Percentiles rank a stretch among this genome's conserved stretches.
Conservation (phyloP, 768 basidiomycete species). For the Chalciporus piperatus region DNA sequence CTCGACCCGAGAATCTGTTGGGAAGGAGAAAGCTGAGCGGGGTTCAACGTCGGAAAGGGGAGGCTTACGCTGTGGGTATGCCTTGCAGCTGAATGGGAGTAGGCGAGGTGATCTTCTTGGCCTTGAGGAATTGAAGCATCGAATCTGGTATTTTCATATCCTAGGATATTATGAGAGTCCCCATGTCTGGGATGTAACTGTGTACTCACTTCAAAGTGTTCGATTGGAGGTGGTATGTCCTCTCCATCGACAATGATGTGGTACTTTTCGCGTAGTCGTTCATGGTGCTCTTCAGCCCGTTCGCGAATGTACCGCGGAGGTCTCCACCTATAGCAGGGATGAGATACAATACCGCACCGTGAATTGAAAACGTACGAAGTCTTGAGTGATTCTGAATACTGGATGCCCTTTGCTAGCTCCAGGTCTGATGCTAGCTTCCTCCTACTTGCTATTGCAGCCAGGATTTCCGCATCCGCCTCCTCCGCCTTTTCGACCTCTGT, state of each 20-base stretch:
- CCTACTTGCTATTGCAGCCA: slow-evolving; percentile 88
- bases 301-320: slow-evolving; percentile 83
- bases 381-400: slow-evolving; percentile 82
- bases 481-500: slow-evolving; percentile 80
- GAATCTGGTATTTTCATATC: slow-evolving; percentile 98
- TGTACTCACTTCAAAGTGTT: slow-evolving; percentile 68
- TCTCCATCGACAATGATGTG: slow-evolving; percentile 97
- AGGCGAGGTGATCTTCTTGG: slow-evolving; percentile 80
- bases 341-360: background rate
- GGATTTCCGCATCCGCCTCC: slow-evolving; percentile 87
- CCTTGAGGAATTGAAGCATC: slow-evolving; percentile 78
- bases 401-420: slow-evolving; percentile 90
- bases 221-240: slow-evolving; percentile 89
- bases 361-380: slow-evolving; percentile 57
- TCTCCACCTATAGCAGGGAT: slow-evolving; percentile 62
- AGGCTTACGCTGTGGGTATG: slow-evolving; percentile 84
- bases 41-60: slow-evolving; percentile 1
- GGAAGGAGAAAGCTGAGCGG: slow-evolving; percentile 5
- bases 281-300: slow-evolving; percentile 64
- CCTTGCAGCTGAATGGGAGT: slow-evolving; percentile 98
- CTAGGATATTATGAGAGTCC: slow-evolving; percentile 37
- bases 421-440: slow-evolving; percentile 89
- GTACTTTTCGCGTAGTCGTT: slow-evolving; percentile 78
- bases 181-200: background rate
- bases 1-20: slow-evolving; percentile 85